Percentiles rank a stretch among this genome's conserved stretches.
Conservation (phyloP, 2,329 filamentous ascomycete genomes). For the Elsinoe necatrix region DNA sequence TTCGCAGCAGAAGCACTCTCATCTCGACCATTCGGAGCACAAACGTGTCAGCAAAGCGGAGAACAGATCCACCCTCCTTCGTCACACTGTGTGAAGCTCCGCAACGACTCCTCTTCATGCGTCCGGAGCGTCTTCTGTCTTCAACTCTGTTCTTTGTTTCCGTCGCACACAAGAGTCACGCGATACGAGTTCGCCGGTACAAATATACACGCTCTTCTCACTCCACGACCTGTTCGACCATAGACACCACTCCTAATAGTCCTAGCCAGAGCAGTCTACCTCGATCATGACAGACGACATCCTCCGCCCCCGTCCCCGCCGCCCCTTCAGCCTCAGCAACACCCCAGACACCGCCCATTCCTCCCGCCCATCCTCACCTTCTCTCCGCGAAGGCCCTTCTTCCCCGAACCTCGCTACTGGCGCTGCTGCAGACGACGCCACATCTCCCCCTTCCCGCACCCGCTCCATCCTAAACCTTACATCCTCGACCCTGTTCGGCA, state of each 20-base stretch:
- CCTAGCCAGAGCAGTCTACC: background rate
- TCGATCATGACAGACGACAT: conserved; percentile 13
- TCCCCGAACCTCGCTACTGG: conserved; percentile 15
- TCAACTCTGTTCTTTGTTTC: background rate
- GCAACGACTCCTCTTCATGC: background rate
- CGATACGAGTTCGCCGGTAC: background rate
- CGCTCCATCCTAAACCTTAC: conserved; percentile 80
- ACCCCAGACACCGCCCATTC: conserved; percentile 33
- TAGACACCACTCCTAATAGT: background rate
- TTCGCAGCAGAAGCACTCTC: background rate
- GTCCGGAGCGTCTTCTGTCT: background rate
- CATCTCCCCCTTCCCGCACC: conserved; percentile 50
- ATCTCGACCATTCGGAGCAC: background rate
- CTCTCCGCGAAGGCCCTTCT: conserved; percentile 22
- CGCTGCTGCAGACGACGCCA: conserved; percentile 20
- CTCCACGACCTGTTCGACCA: background rate
- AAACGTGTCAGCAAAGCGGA: conserved; percentile 5
- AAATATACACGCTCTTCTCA: background rate
- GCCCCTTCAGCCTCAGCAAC: conserved; percentile 57
- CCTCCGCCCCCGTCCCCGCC: conserved; percentile 59
- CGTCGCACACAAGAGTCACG: conserved; percentile 7
- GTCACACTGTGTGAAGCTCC: background rate
- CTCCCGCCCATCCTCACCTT: conserved; percentile 23
- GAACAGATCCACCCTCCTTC: conserved; percentile 4
- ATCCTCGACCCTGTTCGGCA: conserved; percentile 80